phyloP scores from a whole-genome alignment of 192 early-diverging fungal species.

The Phycomyces nitens region DNA sequence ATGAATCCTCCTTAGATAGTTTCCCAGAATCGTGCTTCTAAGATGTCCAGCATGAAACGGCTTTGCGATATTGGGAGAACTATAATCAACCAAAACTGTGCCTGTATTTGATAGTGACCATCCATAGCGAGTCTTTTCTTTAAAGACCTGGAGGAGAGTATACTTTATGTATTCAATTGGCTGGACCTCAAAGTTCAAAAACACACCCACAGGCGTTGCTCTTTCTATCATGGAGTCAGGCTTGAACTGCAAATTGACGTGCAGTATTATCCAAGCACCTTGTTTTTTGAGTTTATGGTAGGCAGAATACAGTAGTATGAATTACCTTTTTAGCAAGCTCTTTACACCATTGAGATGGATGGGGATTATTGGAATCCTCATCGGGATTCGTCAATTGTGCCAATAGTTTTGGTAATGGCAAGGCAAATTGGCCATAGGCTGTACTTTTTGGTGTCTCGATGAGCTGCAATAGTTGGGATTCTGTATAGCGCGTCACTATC shows the following conservation, averaged over 20 bases:
- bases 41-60: constrained; percentile 96
- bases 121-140: constrained; percentile 51
- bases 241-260: constrained; percentile 36
- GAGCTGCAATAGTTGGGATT: not conserved
- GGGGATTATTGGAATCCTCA: not conserved
- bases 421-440: constrained; percentile 9
- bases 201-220: constrained; percentile 53
- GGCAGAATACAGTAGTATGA: no score
- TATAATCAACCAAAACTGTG: constrained; percentile 84
- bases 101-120: constrained; percentile 58
- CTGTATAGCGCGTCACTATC: not conserved
- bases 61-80: constrained; percentile 96
- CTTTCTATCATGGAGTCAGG: constrained; percentile 43
- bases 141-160: constrained; percentile 50
- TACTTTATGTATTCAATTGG: constrained; percentile 43
- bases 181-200: constrained; percentile 66
- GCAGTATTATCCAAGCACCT: no score
- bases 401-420: constrained; percentile 19
- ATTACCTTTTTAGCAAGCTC: constrained; percentile 15
- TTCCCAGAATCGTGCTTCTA: constrained; percentile 94
- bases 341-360: constrained; percentile 10
- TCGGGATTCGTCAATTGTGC: not conserved
- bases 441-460: constrained; percentile 19
- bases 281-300: no score
- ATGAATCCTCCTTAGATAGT: constrained; percentile 77